Conservation (phyloP, 768 basidiomycete genomes). For the Pulveroboletus frians region DNA sequence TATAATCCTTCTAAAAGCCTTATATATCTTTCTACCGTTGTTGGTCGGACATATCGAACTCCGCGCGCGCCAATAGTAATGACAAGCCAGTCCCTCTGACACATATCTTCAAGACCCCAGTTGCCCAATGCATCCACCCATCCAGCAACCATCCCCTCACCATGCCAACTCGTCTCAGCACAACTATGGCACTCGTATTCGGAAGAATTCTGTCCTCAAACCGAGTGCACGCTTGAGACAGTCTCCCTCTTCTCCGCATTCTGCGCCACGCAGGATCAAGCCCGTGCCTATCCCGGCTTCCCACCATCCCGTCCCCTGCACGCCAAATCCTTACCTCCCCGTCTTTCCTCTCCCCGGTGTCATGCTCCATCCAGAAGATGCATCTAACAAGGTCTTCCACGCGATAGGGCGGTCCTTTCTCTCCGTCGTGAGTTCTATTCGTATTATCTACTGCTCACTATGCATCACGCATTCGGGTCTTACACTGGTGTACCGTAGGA, state of each 20-base stretch:
- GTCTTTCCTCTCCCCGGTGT: constrained; percentile 59
- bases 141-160: constrained; percentile 12
- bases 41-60: constrained; percentile 26
- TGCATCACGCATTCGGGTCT: constrained; percentile 16
- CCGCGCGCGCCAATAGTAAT: constrained; percentile 14
- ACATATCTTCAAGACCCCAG: constrained; percentile 10
- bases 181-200: constrained; percentile 51
- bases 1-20: constrained; percentile 13
- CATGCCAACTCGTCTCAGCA: constrained; percentile 20
- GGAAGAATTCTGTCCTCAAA: constrained; percentile 47
- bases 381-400: constrained; percentile 63
- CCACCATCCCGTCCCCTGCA: constrained; percentile 15
- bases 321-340: constrained; percentile 26
- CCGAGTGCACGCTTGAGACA: constrained; percentile 49
- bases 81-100: constrained; percentile 16
- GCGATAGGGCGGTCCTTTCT: constrained; percentile 70
- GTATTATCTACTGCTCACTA: constrained; percentile 12
- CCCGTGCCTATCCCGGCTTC: constrained; percentile 24
- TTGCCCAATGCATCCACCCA: constrained; percentile 12
- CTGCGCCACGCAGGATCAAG: constrained; percentile 30
- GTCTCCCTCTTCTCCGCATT: constrained; percentile 36
- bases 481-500: constrained; percentile 37
- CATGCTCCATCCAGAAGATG: constrained; percentile 71
- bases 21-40: constrained; percentile 18
- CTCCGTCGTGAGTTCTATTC: constrained; percentile 53